Evolutionary conservation across 805 yeast genomes (phyloP), one percentile per base, ranked within the genome.

Genomic region (Ogataea sp.): DNA sequence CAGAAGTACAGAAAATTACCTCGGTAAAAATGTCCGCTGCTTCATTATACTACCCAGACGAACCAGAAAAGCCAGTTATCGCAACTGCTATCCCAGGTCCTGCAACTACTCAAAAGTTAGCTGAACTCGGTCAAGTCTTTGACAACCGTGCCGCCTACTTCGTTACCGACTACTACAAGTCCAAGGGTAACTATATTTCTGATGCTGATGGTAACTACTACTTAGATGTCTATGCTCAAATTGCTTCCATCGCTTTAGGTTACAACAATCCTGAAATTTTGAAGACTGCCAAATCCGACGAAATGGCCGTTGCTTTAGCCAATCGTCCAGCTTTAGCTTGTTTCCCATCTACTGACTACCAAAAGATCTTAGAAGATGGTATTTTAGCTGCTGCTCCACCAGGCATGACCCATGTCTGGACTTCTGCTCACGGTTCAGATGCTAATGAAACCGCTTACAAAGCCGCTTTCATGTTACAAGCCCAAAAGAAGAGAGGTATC

Each of bases 381-480:
- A 62, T 78, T 33, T 62, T 79, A 46, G 71, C 76, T 20, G 80
- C 77, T 38, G 84, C 85, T 28, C 86, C 85, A 39, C 68, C 71
- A 39, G 83, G 83, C 11, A 70, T 73, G 56, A 57, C 61, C 40
- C 65, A 70, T 45, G 75, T 79, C 17, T 77, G 83, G 80, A 75
- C 83, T 15, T 80, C 81, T 8, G 66, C 76, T 37, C 68, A 80
- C 15, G 85, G 86, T 36, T 77, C 85, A 2, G 78, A 74, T 56
- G 85, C 85, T 39, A 79, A 79, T 48, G 86, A 79, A 55, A 68
- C 78, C 43, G 86, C 86, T 1, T 78, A 68, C 60, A 79, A 79
- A 50, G 86, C 86, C 14, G 84, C 83, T 2, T 77, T 77, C 23
- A 77, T 79, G 74, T 75, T 71, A 55, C 78, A 73, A 48, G 70